These are phyloP conservation scores for Sphaerulina musiva DNA, from an alignment of 2,329 filamentous ascomycete genomes.

Conservation along the genomic window DNA sequence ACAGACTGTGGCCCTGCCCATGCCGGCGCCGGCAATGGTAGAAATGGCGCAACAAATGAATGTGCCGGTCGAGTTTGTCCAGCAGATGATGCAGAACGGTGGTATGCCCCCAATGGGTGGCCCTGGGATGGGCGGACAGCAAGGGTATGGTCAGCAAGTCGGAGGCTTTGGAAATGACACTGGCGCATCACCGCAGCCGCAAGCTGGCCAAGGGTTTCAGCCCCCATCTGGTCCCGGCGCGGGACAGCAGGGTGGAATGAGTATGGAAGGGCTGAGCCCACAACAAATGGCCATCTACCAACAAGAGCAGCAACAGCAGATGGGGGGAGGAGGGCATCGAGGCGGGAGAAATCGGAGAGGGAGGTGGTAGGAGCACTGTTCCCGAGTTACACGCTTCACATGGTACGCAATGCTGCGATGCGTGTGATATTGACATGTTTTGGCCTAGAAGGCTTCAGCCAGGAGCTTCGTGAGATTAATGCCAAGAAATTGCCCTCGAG, in stretches of 20 bases:
- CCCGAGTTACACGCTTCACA: neutral
- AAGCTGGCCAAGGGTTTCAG: slow-evolving; percentile 27
- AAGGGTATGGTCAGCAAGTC: slow-evolving; percentile 20
- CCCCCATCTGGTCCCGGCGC: slow-evolving; percentile 24
- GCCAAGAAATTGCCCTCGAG: no score
- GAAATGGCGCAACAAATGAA: slow-evolving; percentile 46
- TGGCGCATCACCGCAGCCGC: slow-evolving; percentile 23
- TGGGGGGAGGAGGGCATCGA: slow-evolving; percentile 28
- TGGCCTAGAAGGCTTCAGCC: neutral
- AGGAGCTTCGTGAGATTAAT: no score
- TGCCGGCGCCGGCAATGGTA: slow-evolving; percentile 22
- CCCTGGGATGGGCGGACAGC: slow-evolving; percentile 19
- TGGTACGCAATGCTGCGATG: neutral
- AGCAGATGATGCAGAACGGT: slow-evolving; percentile 30
- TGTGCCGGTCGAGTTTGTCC: slow-evolving; percentile 16
- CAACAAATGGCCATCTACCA: slow-evolving; percentile 36
- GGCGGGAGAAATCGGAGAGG: slow-evolving; percentile 25
- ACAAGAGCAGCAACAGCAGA: slow-evolving; percentile 25
- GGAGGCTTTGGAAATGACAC: slow-evolving; percentile 19
- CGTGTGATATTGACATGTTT: neutral
- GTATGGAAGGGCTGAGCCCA: slow-evolving; percentile 31
- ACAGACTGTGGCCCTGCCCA: slow-evolving; percentile 15
- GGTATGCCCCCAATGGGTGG: slow-evolving; percentile 18
- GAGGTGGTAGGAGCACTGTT: slow-evolving; percentile 10
- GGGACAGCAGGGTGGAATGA: slow-evolving; percentile 11